These are phyloP conservation scores for Colletotrichum horii DNA, from an alignment of 2,329 filamentous ascomycete genomes.

Conservation along the genomic window DNA sequence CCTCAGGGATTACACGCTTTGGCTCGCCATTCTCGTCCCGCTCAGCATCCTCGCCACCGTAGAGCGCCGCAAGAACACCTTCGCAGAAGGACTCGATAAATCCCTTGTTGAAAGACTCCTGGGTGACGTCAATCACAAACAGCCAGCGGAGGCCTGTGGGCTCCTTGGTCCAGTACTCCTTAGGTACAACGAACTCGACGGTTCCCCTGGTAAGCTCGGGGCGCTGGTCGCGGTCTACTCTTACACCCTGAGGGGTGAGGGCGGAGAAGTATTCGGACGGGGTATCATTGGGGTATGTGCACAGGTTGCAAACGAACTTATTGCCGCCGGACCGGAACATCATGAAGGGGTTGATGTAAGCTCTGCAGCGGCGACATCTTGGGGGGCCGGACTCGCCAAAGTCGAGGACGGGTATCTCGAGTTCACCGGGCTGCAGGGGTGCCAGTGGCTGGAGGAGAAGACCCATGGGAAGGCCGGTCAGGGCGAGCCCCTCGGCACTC, in stretches of 20 bases:
- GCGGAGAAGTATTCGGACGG: slow-evolving; percentile 91
- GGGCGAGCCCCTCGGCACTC: slow-evolving; percentile 77
- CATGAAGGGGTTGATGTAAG: slow-evolving; percentile 99
- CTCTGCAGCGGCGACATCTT: slow-evolving; percentile 87
- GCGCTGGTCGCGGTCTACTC: slow-evolving; percentile 86
- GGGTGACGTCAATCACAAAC: slow-evolving; percentile 92
- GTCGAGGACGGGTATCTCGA: slow-evolving; percentile 88
- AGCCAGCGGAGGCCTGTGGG: slow-evolving; percentile 87
- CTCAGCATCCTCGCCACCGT: slow-evolving; percentile 67
- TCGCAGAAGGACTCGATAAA: slow-evolving; percentile 91
- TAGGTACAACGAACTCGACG: slow-evolving; percentile 95
- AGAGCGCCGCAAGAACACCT: slow-evolving; percentile 84
- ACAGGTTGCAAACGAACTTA: slow-evolving; percentile 98
- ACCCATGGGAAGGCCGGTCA: slow-evolving; percentile 85
- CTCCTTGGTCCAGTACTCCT: slow-evolving; percentile 98
- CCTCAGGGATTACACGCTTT: slow-evolving; percentile 70
- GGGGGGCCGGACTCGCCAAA: slow-evolving; percentile 93
- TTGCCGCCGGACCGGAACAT: slow-evolving; percentile 92
- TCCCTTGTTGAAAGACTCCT: slow-evolving; percentile 88
- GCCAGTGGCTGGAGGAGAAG: slow-evolving; percentile 90
- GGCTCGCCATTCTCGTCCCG: slow-evolving; percentile 58
- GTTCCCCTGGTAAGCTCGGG: slow-evolving; percentile 91
- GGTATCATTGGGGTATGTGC: slow-evolving; percentile 96
- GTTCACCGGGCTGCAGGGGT: slow-evolving; percentile 80
- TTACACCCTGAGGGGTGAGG: slow-evolving; percentile 82